Base-by-base conservation (phyloP, 768 basidiomycete species). In the Hericium erinaceus region DNA sequence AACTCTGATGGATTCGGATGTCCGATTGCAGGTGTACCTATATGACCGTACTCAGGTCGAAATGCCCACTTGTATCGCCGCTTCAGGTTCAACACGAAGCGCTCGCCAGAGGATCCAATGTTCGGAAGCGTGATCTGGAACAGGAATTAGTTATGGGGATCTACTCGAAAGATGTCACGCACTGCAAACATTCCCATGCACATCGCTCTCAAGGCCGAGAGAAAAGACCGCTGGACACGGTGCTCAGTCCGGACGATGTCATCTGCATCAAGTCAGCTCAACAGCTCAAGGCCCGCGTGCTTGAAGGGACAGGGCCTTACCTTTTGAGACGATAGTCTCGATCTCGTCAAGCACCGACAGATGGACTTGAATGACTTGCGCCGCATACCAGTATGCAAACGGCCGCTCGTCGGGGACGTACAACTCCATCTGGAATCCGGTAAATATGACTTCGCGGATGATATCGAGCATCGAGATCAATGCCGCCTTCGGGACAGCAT, bases 41-140 rank as follows among this genome's bases (percentile, higher is more conserved):
- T 72, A n/a, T 73, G 70, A 5, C 81, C 79, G 61, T 88, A 88
- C 52, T 80, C 80, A 0, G 76, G 70, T 22, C 73, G 67, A 60
- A 84, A 89, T 0, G 87, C 83, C 89, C 89, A 92, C 65, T 92
- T 92, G 64, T 89, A 89, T 39, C 89, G 78, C 13, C 83, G 76
- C 40, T 75, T 67, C 64, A 85, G 83, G 63, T 82, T 85, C 46
- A 82, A 75, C 22, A 76, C 70, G 61, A 79, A 75, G 18, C 78
- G 79, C 52, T 74, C 72, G 74, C 77, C 77, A 18, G 80, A 73
- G 12, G 77, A 72, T 2, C 76, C 76, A 18, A 80, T 68, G 13
- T 75, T 65, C 16, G 76, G 75, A 55, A 80, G 67, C 3, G 78
- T 78, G 11, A 80, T 72, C 83, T 87, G 48, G 26, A 22, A 26